phyloP scores from a whole-genome alignment of 192 early-diverging fungal species.

The Ramicandelaber brevisporus region DNA sequence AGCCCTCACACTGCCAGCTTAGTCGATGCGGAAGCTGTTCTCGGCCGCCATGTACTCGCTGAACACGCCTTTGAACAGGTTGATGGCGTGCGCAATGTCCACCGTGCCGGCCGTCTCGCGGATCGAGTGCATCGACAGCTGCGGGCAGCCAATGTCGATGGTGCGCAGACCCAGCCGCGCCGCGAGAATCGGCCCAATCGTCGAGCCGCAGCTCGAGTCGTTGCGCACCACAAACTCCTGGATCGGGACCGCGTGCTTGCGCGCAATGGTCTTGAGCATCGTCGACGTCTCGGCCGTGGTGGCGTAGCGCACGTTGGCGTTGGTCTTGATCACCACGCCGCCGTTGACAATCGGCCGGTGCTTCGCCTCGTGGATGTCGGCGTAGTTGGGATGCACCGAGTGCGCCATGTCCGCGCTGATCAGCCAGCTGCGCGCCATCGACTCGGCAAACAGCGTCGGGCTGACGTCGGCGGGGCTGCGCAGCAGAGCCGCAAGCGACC shows the following conservation, averaged over 20 bases:
- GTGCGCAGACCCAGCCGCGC: conserved; percentile 86
- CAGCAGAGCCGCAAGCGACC: conserved; percentile 37
- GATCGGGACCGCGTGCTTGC: conserved; percentile 46
- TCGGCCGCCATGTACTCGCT: too few species aligned
- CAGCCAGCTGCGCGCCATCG: conserved; percentile 60
- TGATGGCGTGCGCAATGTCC: conserved; percentile 62
- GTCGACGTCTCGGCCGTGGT: conserved; percentile 47
- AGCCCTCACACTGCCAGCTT: too few species aligned
- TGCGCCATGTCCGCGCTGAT: conserved; percentile 91
- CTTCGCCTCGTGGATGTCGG: conserved; percentile 80
- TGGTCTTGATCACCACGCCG: conserved; percentile 88
- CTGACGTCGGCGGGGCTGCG: conserved; percentile 21
- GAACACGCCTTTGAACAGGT: conserved; percentile 70
- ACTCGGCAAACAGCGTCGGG: conserved; percentile 50
- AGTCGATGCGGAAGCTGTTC: too few species aligned
- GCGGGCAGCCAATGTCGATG: conserved; percentile 87
- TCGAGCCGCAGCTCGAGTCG: conserved; percentile 84
- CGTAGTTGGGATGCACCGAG: conserved; percentile 68
- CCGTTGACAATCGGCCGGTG: conserved; percentile 80
- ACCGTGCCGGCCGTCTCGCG: conserved; percentile 75
- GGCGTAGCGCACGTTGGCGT: conserved; percentile 84
- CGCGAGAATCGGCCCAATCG: conserved; percentile 92
- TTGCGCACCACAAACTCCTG: conserved; percentile 86
- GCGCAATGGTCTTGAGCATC: conserved; percentile 51
- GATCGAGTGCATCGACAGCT: conserved; percentile 93